Conservation (phyloP, 371 early-diverging fungal species). For the Quaeritorhiza haematococci region DNA sequence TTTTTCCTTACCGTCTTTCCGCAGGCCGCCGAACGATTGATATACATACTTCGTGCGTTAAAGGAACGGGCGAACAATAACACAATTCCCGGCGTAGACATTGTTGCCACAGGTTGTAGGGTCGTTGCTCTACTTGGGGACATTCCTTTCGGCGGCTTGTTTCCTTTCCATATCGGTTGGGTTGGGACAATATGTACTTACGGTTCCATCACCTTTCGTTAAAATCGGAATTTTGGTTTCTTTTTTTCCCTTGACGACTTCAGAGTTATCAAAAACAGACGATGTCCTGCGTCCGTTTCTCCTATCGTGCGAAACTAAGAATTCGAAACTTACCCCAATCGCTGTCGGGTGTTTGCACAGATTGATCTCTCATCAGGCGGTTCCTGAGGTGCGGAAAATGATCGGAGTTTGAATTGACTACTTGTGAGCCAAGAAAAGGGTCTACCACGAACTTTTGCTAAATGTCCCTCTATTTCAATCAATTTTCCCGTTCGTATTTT, state of each 20-base stretch:
- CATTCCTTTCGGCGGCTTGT: too few relatives aligned
- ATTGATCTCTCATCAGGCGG: constrained; percentile 76
- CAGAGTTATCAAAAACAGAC: constrained; percentile 75
- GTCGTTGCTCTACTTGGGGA: not conserved
- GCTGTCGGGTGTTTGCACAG: constrained; percentile 86
- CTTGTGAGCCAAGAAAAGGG: too few relatives aligned
- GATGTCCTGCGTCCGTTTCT: constrained; percentile 85
- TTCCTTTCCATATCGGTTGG: not conserved
- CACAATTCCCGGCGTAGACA: constrained; percentile 4
- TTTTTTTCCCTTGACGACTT: not conserved
- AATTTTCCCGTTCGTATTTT: too few relatives aligned
- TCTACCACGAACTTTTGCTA: too few relatives aligned
- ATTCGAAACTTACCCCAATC: constrained; percentile 74
- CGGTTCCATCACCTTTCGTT: not conserved
- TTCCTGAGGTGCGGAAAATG: constrained; percentile 85
- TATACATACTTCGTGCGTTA: constrained; percentile 36
- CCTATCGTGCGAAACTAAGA: constrained; percentile 84
- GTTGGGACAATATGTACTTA: constrained; percentile 11
- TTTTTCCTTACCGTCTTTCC: too few relatives aligned
- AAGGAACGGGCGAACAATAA: constrained; percentile 28
- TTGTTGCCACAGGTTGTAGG: constrained; percentile 8
- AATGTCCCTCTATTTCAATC: not conserved
- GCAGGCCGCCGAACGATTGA: constrained; percentile 46
- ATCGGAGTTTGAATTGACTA: too few relatives aligned
- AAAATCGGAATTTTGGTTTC: not conserved